Evolutionary conservation across 2,329 filamentous ascomycete species (phyloP), one percentile per base, ranked within the genome.

Genomic region (Stagonosporopsis tanaceti): DNA sequence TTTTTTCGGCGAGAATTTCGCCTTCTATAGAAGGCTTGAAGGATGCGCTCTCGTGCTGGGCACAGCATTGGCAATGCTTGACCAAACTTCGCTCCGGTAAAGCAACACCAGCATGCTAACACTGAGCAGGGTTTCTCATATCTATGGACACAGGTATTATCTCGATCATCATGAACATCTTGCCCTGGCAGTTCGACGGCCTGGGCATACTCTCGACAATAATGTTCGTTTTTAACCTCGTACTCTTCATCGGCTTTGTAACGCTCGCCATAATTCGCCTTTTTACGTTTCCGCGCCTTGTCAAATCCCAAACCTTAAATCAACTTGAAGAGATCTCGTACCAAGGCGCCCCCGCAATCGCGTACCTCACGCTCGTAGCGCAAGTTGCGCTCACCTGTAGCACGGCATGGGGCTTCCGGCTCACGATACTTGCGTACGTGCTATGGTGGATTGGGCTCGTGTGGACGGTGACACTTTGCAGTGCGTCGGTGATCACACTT

Each of bases 341-440:
- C 44, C 88, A 89, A 14, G 82, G 81, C 59, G 81, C 88, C 1
- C 61, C 85, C 22, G 82, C 82, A 59, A 75, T 91, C 58, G 69
- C 92, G 30, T 86, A 86, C 38, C 83, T 84, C 57, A 78, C 84
- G 0, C 50, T 90, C 90, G 77, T 90, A 87, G 27, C 90, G 91
- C 77, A 86, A 87, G 63, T 77, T 68, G 3, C 50, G 85, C 12
- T 65, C 68, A 46, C 90, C 91, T 79, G 25, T 69, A 81, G 48
- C 91, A 92, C 74, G 84, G 89, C 83, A 53, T 81, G 3, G 77
- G 83, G 27, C 77, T 93, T 20, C 89, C 82, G 80, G 77, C 89
- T 69, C 78, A 91, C 35, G 88, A 88, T 55, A 82, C 82, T 62
- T 12, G 64, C 64, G 37, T 69, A 59, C 44, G 64, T 64, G 25